Conservation (phyloP, 1,284 basidiomycete species). For the Puccinia novopanici region DNA sequence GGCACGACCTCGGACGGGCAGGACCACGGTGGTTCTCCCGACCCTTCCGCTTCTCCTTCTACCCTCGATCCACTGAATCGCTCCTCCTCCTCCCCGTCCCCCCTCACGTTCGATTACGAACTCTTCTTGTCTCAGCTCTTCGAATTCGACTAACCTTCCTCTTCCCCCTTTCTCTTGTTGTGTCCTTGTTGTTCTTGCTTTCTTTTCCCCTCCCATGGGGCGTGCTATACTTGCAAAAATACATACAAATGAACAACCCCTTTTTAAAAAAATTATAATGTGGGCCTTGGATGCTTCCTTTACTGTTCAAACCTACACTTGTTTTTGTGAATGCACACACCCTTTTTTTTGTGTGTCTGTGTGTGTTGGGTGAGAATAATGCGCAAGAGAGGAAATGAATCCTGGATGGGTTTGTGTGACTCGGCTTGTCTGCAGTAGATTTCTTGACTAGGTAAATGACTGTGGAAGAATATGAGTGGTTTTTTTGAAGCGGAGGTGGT, state of each 20-base stretch:
- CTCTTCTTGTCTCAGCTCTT: conserved; percentile 46
- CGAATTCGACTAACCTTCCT: conserved; percentile 28
- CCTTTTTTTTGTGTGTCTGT: too few species aligned
- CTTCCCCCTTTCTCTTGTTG: not conserved
- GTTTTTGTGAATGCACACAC: too few species aligned
- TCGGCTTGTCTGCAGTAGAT: too few species aligned
- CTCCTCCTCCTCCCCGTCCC: not conserved
- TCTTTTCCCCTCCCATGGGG: not conserved
- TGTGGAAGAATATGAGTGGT: too few species aligned
- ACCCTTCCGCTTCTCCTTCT: conserved; percentile 1
- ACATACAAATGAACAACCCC: not conserved
- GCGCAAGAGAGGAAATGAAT: too few species aligned
- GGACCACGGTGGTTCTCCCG: not conserved
- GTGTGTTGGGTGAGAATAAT: too few species aligned
- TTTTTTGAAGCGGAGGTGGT: too few species aligned
- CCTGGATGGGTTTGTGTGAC: too few species aligned
- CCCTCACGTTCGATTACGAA: conserved; percentile 41
- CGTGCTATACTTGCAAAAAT: not conserved
- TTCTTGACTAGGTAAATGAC: too few species aligned
- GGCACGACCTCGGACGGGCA: not conserved
- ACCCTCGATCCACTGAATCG: not conserved
- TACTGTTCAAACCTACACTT: too few species aligned
- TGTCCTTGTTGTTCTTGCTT: not conserved
- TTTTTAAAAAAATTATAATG: too few species aligned
- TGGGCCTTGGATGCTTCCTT: too few species aligned